A percentile compares a stretch with the other conserved stretches of the same genome.
Evolutionary conservation across 2,329 filamentous ascomycete species (phyloP).

Genomic region (Xylariales sp.): DNA sequence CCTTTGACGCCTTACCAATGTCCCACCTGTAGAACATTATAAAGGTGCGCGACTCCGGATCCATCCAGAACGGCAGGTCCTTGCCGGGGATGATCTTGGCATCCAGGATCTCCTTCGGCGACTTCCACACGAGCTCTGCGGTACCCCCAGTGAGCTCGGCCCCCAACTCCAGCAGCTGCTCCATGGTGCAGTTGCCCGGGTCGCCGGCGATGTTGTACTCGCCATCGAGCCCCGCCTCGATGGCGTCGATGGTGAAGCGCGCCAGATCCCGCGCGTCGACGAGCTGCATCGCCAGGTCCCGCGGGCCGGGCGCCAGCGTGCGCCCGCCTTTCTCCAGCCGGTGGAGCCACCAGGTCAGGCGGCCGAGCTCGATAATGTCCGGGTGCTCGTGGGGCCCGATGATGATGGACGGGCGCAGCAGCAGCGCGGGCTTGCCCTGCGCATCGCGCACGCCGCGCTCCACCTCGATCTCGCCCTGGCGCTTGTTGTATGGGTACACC

Average conservation of each 20-base stretch:
- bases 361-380: not conserved
- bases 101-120: not conserved
- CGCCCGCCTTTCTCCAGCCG: slow-evolving; percentile 6
- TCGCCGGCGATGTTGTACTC: slow-evolving; percentile 3
- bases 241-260: slow-evolving; percentile 2
- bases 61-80: slow-evolving; percentile 5
- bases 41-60: not conserved
- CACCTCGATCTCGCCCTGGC: slow-evolving; percentile 3
- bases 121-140: slow-evolving; percentile 5
- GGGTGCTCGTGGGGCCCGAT: not conserved
- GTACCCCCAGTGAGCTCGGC: slow-evolving; percentile 3
- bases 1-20: not conserved
- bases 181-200: slow-evolving; percentile 2
- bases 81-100: not conserved
- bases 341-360: slow-evolving; percentile 8
- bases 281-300: slow-evolving; percentile 6
- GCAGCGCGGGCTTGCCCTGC: not conserved
- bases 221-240: slow-evolving; percentile 1
- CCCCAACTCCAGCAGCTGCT: slow-evolving; percentile 1
- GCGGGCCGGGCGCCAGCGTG: slow-evolving; percentile 7
- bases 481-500: slow-evolving; percentile 2
- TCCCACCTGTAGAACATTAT: not conserved
- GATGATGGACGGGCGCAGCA: slow-evolving; percentile 1
- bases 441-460: no score
- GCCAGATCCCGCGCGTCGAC: slow-evolving; percentile 7